These are phyloP conservation scores for Suhomyces emberorum DNA, from an alignment of 805 yeast genomes.

Conservation along the genomic window DNA sequence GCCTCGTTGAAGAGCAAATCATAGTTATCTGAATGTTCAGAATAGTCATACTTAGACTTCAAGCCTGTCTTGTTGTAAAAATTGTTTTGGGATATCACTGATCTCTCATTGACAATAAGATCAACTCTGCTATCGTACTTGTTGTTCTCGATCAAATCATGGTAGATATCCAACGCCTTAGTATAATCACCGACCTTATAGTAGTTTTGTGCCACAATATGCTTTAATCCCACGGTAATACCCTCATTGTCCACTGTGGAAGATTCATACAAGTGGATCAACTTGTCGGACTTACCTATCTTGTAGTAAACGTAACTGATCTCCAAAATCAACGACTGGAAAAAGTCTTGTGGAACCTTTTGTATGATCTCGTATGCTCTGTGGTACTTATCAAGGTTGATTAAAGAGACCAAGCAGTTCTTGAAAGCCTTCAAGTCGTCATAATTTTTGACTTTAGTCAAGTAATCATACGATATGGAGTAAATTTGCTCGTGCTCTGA, in stretches of 20 bases:
- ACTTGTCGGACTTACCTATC: conserved; percentile 40
- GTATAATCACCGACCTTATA: conserved; percentile 45
- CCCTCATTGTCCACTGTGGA: conserved; percentile 13
- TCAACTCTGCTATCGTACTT: conserved; percentile 48
- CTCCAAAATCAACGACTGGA: conserved; percentile 42
- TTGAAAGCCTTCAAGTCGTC: conserved; percentile 35
- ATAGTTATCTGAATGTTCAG: conserved; percentile 25
- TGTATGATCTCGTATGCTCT: conserved; percentile 45
- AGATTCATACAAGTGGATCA: conserved; percentile 18
- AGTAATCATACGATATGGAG: conserved; percentile 39
- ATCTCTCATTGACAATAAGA: conserved; percentile 62
- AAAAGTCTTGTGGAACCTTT: conserved; percentile 32
- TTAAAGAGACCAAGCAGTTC: conserved; percentile 54
- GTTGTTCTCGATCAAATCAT: conserved; percentile 32
- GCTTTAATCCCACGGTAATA: conserved; percentile 36
- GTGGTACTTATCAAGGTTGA: conserved; percentile 54
- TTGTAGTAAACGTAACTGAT: conserved; percentile 60
- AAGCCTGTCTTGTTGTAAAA: conserved; percentile 6
- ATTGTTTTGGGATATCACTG: conserved; percentile 54
- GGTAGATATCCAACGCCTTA: conserved; percentile 47
- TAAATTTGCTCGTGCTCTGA: conserved; percentile 36
- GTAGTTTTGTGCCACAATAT: conserved; percentile 52
- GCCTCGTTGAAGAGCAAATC: conserved; percentile 63
- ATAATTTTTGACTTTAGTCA: conserved; percentile 36
- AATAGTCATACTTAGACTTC: conserved; percentile 2